Base-by-base conservation (phyloP, 148 eudicot genomes). In the Vaccinium myrtillus region DNA sequence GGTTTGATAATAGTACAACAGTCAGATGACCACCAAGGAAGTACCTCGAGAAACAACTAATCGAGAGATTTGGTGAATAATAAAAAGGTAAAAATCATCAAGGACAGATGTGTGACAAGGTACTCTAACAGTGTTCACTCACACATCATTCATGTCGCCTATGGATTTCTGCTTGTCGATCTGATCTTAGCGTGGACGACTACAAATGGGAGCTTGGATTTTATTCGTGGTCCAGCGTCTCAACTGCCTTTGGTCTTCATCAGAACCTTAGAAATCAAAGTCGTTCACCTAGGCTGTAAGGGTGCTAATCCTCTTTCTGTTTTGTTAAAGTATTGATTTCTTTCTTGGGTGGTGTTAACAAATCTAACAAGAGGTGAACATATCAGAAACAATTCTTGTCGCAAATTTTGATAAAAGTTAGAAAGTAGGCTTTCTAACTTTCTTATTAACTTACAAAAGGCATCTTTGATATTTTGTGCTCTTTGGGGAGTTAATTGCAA, bases 221-320 rank as follows among this genome's bases (percentile, higher is more conserved):
- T 27, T 27, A 27, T 0, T 27, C 30, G 30, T 27, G 30, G 30
- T 27, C 30, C 30, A 27, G 30, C 30, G 0, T 32, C 36, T 32
- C 32, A 30, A 1, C 32, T 1, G 36, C 36, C 36, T 32, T 32
- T 1, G 36, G 36, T 71, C 87, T 96, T 82, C 97, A 93, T 36
- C 59, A 30, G 58, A 90, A 89, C 53, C 90, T 96, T n/a, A 98
- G 98, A 81, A 90, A 87, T 87, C 84, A 94, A 92, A 89, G 84
- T 82, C 71, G 77, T 58, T 89, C 94, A 90, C 82, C 48, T 30
- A 87, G 88, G 88, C 76, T 94, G 98, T 96, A 88, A 91, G 93
- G 32, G 80, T 48, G 5, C 67, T 56, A 71, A 16, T 16, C 58
- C 14, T 32, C 77, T 67, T 19, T 32, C 5, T 12, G 19, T 27